phyloP scores from a whole-genome alignment of 768 basidiomycete genomes.

The Zangia roseola region DNA sequence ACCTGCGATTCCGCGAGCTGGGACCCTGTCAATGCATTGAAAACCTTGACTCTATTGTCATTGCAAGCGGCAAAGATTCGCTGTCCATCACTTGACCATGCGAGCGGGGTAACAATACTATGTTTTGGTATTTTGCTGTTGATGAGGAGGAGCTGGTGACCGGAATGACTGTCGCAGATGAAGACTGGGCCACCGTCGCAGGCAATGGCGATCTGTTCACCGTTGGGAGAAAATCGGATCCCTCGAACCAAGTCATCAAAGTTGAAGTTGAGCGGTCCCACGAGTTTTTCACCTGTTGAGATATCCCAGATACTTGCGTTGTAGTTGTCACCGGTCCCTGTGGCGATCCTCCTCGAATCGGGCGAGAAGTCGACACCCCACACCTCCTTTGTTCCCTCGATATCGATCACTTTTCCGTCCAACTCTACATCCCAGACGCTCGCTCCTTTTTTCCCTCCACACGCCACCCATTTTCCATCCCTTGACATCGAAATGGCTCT shows the following conservation, averaged over 20 bases:
- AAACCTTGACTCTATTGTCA: neutral
- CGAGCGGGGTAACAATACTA: neutral
- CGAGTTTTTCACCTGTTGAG: neutral
- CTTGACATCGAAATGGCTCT: too few species aligned
- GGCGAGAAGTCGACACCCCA: too few species aligned
- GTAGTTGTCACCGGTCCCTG: neutral
- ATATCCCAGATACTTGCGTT: constrained; percentile 1
- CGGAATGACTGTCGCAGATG: neutral
- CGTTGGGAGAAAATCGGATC: too few species aligned
- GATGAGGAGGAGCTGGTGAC: neutral
- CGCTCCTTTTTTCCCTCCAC: neutral
- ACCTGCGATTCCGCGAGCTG: neutral
- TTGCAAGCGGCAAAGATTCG: neutral
- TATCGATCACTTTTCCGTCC: neutral
- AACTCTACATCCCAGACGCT: neutral
- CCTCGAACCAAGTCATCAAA: neutral
- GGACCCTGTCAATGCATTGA: neutral
- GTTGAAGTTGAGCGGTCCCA: constrained; percentile 3
- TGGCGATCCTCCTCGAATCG: constrained; percentile 2
- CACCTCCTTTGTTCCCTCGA: neutral
- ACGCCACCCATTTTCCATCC: neutral
- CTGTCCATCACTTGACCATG: neutral
- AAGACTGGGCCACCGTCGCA: neutral
- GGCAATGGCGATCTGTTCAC: neutral
- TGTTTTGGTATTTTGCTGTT: too few species aligned